phyloP scores from a whole-genome alignment of 345 rosid genomes.

The Gynandropsis gynandra region DNA sequence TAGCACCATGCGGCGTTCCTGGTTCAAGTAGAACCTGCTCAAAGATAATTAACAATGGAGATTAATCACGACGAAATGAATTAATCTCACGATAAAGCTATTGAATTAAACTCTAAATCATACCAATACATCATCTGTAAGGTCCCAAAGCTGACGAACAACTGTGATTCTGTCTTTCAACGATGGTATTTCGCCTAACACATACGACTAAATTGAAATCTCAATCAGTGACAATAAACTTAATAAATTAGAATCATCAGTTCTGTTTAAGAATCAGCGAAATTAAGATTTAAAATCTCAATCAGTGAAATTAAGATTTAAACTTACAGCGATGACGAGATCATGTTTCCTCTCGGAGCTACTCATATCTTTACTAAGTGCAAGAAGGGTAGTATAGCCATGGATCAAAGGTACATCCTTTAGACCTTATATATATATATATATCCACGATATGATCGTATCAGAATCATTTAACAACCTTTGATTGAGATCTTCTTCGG shows the following conservation, averaged over 20 bases:
- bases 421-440: constrained; percentile 43
- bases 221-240: constrained; percentile 15
- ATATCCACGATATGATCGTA: too few relatives aligned
- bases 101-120: constrained; percentile 4
- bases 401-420: constrained; percentile 79
- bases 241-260: constrained; percentile 22
- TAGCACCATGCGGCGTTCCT: constrained; percentile 92
- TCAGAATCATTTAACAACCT: constrained; percentile 1
- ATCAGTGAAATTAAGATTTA: too few relatives aligned
- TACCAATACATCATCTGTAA: constrained; percentile 90
- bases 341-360: constrained; percentile 72
- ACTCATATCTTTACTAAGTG: constrained; percentile 46
- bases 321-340: constrained; percentile 96
- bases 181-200: constrained; percentile 95
- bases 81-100: not conserved
- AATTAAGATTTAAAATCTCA: too few relatives aligned
- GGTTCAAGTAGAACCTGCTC: constrained; percentile 88
- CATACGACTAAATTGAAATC: constrained; percentile 57
- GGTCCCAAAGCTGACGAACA: constrained; percentile 97
- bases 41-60: constrained; percentile 1
- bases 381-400: constrained; percentile 66
- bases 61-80: too few relatives aligned
- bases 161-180: constrained; percentile 71
- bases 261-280: too few relatives aligned
- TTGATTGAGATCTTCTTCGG: not conserved